These are phyloP conservation scores for Penicillium waksmanii DNA, from an alignment of 495 filamentous ascomycete species.

Conservation along the genomic window DNA sequence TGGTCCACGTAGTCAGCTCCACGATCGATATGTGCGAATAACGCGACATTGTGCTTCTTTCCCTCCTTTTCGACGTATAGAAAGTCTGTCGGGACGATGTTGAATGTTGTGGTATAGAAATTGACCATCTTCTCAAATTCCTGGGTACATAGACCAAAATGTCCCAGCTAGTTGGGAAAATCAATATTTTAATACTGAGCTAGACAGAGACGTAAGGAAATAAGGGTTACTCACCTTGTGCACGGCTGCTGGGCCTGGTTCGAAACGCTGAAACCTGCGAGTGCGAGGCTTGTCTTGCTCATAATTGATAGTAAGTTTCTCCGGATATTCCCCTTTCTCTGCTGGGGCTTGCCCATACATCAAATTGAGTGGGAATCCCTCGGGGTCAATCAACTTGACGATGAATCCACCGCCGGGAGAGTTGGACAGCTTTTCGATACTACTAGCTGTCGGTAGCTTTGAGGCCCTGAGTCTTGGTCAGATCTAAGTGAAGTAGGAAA, in stretches of 20 bases:
- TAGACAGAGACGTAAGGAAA: neutral
- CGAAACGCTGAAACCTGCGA: slow-evolving; percentile 39
- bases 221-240: slow-evolving; percentile 54
- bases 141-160: slow-evolving; percentile 68
- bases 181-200: neutral
- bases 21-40: slow-evolving; percentile 68
- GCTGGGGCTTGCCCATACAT: slow-evolving; percentile 33
- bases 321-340: slow-evolving; percentile 16
- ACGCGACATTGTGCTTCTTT: slow-evolving; percentile 52
- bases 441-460: slow-evolving; percentile 28
- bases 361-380: slow-evolving; percentile 40
- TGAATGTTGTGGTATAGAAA: slow-evolving; percentile 72
- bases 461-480: slow-evolving; percentile 22
- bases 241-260: slow-evolving; percentile 65
- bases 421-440: slow-evolving; percentile 30
- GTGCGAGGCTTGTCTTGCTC: slow-evolving; percentile 36
- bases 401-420: slow-evolving; percentile 40
- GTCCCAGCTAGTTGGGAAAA: slow-evolving; percentile 53
- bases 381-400: slow-evolving; percentile 40
- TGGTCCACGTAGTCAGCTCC: slow-evolving; percentile 67
- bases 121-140: slow-evolving; percentile 58
- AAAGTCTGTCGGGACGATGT: slow-evolving; percentile 59
- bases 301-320: slow-evolving; percentile 34
- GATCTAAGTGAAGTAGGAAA: neutral
- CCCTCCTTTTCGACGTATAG: slow-evolving; percentile 29